phyloP scores from a whole-genome alignment of 176 grass and related monocot species.

The Chloris gayana region DNA sequence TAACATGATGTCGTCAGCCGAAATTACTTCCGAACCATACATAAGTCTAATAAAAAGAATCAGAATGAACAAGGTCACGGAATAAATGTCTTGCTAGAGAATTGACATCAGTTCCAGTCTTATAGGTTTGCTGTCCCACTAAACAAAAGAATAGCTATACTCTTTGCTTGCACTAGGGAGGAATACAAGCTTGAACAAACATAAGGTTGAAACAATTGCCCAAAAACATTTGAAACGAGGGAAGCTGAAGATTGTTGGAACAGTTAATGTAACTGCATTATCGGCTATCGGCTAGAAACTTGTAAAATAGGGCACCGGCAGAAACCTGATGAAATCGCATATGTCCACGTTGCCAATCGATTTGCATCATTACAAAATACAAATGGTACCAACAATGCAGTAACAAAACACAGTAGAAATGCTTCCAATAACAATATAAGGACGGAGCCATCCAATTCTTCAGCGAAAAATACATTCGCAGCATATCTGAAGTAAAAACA shows the following conservation, averaged over 20 bases:
- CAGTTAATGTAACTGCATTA: background rate
- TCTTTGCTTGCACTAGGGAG: slow-evolving; percentile 15
- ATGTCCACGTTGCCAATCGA: background rate
- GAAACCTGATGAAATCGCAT: background rate
- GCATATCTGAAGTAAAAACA: background rate
- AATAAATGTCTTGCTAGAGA: background rate
- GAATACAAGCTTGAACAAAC: background rate
- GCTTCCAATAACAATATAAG: background rate
- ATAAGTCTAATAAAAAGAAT: background rate
- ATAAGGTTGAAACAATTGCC: background rate
- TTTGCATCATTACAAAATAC: background rate
- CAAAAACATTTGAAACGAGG: background rate
- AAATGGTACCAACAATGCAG: background rate
- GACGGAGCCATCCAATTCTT: background rate
- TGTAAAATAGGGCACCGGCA: background rate
- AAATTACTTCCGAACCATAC: background rate
- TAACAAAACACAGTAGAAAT: background rate
- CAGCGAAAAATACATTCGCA: background rate
- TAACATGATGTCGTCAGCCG: background rate
- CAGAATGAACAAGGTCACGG: background rate
- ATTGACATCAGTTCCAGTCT: background rate
- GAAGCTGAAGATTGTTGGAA: background rate
- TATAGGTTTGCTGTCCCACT: background rate
- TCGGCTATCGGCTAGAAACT: background rate
- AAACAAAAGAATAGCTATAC: background rate